Conservation (phyloP, 495 filamentous ascomycete species). For the Neurospora sp. region DNA sequence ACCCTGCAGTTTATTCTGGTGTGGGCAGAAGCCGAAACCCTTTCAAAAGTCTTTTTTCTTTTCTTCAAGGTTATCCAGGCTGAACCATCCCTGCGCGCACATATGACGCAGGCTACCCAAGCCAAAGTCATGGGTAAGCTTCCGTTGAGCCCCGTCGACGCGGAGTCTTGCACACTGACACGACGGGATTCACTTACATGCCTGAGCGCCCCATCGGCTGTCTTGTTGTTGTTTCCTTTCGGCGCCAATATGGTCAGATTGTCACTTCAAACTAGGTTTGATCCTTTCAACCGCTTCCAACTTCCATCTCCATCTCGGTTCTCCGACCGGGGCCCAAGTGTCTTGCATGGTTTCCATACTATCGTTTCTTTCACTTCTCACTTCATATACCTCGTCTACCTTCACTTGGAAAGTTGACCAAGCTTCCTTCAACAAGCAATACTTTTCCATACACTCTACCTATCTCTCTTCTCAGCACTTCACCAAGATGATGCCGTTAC, state of each 20-base stretch:
- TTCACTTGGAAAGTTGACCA: not conserved
- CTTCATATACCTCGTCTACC: not conserved
- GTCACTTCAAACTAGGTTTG: constrained; percentile 18
- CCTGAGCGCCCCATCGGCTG: constrained; percentile 14
- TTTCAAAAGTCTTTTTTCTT: constrained; percentile 15
- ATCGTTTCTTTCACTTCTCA: not conserved
- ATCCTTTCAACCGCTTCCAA: constrained; percentile 10
- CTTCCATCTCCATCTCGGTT: constrained; percentile 5
- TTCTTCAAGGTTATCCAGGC: constrained; percentile 18
- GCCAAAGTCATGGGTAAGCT: constrained; percentile 24
- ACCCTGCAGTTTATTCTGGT: constrained; percentile 1
- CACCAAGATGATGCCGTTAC: constrained; percentile 23
- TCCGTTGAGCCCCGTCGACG: constrained; percentile 15
- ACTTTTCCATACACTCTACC: not conserved
- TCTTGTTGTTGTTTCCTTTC: constrained; percentile 7
- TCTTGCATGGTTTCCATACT: not conserved
- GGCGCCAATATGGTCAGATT: constrained; percentile 18
- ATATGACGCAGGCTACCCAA: constrained; percentile 24
- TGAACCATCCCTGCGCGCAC: constrained; percentile 23
- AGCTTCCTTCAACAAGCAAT: not conserved
- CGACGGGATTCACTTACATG: constrained; percentile 15
- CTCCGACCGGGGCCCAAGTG: not conserved
- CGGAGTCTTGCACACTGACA: constrained; percentile 11
- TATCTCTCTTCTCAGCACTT: not conserved
- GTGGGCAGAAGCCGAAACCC: constrained; percentile 17